Evolutionary conservation across 2,329 filamentous ascomycete genomes (phyloP).

Genomic region (Rutstroemia sp.): DNA sequence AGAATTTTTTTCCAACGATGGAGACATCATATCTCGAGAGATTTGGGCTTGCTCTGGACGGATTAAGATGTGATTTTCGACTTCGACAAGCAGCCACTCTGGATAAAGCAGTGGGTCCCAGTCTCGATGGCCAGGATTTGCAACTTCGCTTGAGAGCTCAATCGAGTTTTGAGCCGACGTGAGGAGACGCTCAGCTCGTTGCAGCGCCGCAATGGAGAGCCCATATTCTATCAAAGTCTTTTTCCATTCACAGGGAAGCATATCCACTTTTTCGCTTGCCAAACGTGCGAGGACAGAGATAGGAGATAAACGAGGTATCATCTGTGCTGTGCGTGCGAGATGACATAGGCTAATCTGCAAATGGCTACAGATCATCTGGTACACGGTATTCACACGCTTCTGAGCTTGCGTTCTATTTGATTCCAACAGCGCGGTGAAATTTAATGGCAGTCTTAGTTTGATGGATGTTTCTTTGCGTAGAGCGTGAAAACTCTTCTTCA

Average conservation of each 20-base stretch:
- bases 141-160: conserved; percentile 34
- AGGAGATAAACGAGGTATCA: too few relatives aligned
- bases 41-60: conserved; percentile 44
- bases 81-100: conserved; percentile 56
- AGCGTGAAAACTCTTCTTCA: too few relatives aligned
- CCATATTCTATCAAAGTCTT: conserved; percentile 13
- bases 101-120: conserved; percentile 47
- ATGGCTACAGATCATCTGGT: too few relatives aligned
- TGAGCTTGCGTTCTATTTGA: too few relatives aligned
- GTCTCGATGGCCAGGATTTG: conserved; percentile 45
- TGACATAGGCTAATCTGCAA: too few relatives aligned
- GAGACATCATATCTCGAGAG: conserved; percentile 46
- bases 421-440: too few relatives aligned
- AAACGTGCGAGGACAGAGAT: too few relatives aligned
- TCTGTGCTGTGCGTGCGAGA: too few relatives aligned
- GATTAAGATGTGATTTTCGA: conserved; percentile 56
- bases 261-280: not conserved
- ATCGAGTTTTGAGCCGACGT: conserved; percentile 16
- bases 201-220: conserved; percentile 14
- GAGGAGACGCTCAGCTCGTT: conserved; percentile 32
- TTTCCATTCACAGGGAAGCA: conserved; percentile 13
- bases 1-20: conserved; percentile 35
- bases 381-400: too few relatives aligned
- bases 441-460: too few relatives aligned
- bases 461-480: too few relatives aligned